A percentile compares a stretch with the other conserved stretches of the same genome.
Evolutionary conservation across 1,284 basidiomycete species (phyloP).

Genomic region (Anthracocystis setariae): DNA sequence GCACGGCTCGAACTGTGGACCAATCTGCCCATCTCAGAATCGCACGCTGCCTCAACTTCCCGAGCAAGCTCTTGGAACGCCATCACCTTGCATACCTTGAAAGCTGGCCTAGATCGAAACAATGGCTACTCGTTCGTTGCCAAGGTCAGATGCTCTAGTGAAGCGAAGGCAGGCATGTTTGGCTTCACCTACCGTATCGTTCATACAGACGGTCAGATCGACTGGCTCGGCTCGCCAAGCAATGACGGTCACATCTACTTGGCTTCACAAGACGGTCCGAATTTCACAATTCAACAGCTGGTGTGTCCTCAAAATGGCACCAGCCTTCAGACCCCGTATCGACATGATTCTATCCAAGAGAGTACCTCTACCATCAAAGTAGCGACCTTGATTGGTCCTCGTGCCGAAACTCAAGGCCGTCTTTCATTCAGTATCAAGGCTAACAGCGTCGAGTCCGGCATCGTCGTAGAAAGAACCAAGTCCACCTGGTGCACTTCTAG

Average conservation of each 20-base stretch:
- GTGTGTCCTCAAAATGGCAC: slow-evolving; percentile 10
- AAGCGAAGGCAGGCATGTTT: slow-evolving; percentile 12
- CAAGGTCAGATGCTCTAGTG: slow-evolving; percentile 15
- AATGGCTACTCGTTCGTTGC: slow-evolving; percentile 26
- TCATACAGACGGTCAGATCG: slow-evolving; percentile 39
- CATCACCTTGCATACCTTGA: slow-evolving; percentile 11
- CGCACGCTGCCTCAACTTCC: slow-evolving; percentile 12
- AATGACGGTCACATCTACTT: slow-evolving; percentile 37
- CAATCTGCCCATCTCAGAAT: slow-evolving; percentile 16
- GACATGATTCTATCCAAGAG: background rate
- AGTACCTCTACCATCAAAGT: slow-evolving; percentile 1
- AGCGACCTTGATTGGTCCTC: slow-evolving; percentile 4
- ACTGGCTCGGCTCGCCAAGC: slow-evolving; percentile 39
- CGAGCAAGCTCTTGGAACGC: slow-evolving; percentile 24
- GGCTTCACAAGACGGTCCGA: background rate
- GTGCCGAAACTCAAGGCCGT: background rate
- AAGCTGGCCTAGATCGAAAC: background rate
- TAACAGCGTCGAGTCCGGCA: slow-evolving; percentile 17
- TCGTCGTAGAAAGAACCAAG: slow-evolving; percentile 46
- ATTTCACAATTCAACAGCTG: slow-evolving; percentile 15
- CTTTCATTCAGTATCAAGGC: slow-evolving; percentile 25
- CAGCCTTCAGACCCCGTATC: slow-evolving; percentile 4
- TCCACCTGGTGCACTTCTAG: slow-evolving; percentile 48
- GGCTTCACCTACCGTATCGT: slow-evolving; percentile 43
- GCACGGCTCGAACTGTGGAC: slow-evolving; percentile 42